phyloP scores from a whole-genome alignment of 1,284 basidiomycete species.

The Mycosarcoma mackinlayi region DNA sequence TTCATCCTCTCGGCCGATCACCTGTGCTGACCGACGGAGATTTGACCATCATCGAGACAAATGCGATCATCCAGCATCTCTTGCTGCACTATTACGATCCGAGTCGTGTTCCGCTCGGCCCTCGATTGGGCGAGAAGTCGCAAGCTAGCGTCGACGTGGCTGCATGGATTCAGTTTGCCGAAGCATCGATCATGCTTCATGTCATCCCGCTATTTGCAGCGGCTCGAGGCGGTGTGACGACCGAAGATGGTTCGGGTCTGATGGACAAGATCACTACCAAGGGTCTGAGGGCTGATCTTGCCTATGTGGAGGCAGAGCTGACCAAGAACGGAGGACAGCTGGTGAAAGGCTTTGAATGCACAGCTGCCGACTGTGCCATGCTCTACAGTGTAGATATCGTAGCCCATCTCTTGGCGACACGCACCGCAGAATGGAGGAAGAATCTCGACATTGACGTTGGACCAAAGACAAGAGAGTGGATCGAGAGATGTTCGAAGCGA shows the following conservation, averaged over 20 bases:
- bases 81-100: conserved; percentile 40
- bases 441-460: conserved; percentile 22
- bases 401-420: conserved; percentile 8
- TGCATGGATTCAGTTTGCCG: conserved; percentile 39
- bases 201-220: conserved; percentile 29
- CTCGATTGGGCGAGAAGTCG: conserved; percentile 16
- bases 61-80: conserved; percentile 35
- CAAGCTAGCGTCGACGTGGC: conserved; percentile 28
- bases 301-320: conserved; percentile 25
- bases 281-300: conserved; percentile 25
- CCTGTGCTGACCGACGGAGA: conserved; percentile 34
- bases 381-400: conserved; percentile 38
- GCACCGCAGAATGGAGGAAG: conserved; percentile 15
- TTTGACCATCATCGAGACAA: conserved; percentile 37
- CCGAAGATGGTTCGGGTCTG: conserved; percentile 7
- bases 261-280: conserved; percentile 31
- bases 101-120: conserved; percentile 9
- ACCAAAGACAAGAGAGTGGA: conserved; percentile 20
- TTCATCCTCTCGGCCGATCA: conserved; percentile 43
- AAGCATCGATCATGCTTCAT: conserved; percentile 35
- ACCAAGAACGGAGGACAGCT: conserved; percentile 18
- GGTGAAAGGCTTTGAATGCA: conserved; percentile 24
- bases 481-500: conserved; percentile 17
- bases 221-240: conserved; percentile 22
- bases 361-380: conserved; percentile 44